Conservation (phyloP, 129 eudicot genomes). For the Artemisia tridentata region DNA sequence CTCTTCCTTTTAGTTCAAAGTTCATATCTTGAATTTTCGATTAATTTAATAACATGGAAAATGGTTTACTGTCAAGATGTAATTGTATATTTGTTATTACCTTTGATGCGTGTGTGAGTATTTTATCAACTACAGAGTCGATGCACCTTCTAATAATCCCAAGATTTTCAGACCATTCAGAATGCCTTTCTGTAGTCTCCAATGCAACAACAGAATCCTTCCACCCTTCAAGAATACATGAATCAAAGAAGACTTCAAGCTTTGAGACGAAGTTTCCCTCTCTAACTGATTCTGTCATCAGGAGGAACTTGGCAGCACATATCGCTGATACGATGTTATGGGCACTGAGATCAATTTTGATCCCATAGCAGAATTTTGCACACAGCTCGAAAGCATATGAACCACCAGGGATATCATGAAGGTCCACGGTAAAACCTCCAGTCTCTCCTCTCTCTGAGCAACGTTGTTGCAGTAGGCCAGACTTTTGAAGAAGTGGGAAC, state of each 20-base stretch:
- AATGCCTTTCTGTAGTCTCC: constrained; percentile 47
- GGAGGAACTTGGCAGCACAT: constrained; percentile 73
- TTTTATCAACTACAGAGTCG: constrained; percentile 76
- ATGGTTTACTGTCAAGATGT: neutral
- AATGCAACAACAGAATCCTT: constrained; percentile 58
- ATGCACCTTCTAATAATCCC: constrained; percentile 80
- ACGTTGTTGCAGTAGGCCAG: constrained; percentile 66
- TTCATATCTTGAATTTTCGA: constrained; percentile 1
- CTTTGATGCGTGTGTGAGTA: constrained; percentile 59
- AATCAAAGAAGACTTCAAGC: constrained; percentile 60
- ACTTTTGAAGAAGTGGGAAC: constrained; percentile 73
- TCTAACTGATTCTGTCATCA: constrained; percentile 62
- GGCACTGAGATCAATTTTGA: constrained; percentile 76
- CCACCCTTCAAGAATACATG: constrained; percentile 83
- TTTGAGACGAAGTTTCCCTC: constrained; percentile 61
- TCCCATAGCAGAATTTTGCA: constrained; percentile 82
- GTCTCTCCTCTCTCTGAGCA: constrained; percentile 42
- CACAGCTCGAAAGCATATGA: constrained; percentile 75
- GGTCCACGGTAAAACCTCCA: constrained; percentile 42
- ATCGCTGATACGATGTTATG: constrained; percentile 66
- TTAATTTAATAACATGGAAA: no score
- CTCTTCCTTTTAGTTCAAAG: constrained; percentile 9
- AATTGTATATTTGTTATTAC: constrained; percentile 28
- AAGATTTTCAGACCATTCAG: constrained; percentile 72
- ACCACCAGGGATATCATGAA: constrained; percentile 82